Base-by-base conservation (phyloP, 352 stramenopile genomes). In the Globisporangium abappressorium region DNA sequence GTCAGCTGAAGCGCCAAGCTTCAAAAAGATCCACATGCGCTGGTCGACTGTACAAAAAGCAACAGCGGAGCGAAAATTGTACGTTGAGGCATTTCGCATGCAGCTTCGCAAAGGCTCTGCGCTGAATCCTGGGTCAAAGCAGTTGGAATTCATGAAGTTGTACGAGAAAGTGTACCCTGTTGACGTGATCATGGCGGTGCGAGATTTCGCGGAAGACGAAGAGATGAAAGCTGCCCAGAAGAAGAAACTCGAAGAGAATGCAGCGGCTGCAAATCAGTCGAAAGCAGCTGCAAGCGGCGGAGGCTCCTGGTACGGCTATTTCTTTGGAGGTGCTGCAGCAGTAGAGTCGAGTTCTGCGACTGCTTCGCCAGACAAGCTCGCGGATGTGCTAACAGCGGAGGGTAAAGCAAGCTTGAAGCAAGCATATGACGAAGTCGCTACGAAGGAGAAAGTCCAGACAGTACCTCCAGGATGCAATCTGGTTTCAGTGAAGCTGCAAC, bases 221-320 rank as follows among this genome's bases (percentile, higher is more conserved):
- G 81, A 91, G 38, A 56, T 64, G 28, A 57, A 63, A 55, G 76
- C 71, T 24, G 34, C 58, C 12, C 71, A 82, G 9, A 69, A 75
- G 28, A 73, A 73, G 22, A 75, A 79, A 56, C 22, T 60, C 57
- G 67, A 77, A 36, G 74, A 68, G 0, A 79, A 62, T 11, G 65
- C 73, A 57, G 75, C 70, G 18, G 76, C 70, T 15, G 65, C 66
- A 36, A 38, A 73, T 63, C 56, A 74, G 38, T 20, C 69, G 70
- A 46, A 54, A 30, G 26, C 55, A 7, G 59, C 64, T 26, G 62
- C 57, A 26, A 72, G 73, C 55, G 62, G 68, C 20, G 77, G 77
- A 36, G 71, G 74, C 2, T 89, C 84, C 2, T 95, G 87, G 87
- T 95, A 93, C 59, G 82, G 75, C 15, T 95, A 94, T 57, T 93